Conservation (phyloP, 139 green algal genomes). For the Tetratostichococcus sp. region DNA sequence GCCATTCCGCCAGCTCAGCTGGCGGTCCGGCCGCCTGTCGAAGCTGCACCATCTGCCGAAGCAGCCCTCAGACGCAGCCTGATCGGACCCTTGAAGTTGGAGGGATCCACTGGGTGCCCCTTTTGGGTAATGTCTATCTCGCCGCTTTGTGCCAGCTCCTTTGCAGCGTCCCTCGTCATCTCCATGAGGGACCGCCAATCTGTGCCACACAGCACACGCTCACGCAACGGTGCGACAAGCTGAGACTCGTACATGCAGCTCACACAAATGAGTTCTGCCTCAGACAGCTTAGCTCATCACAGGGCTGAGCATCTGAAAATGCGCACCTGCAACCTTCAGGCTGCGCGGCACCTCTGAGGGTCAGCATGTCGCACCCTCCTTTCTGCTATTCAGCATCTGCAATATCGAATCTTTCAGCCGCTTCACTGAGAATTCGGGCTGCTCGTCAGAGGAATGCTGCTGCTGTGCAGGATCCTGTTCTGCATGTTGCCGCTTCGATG, state of each 20-base stretch:
- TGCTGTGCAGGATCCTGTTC: no score
- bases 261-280: no score
- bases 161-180: constrained; percentile 13
- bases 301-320: no score
- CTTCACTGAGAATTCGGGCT: neutral
- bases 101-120: constrained; percentile 15
- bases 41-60: neutral
- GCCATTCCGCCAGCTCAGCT: no score
- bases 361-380: constrained; percentile 28
- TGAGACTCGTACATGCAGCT: no score
- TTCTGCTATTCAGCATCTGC: constrained; percentile 1
- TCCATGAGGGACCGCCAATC: constrained; percentile 14
- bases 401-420: constrained; percentile 12
- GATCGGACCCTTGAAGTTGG: constrained; percentile 25
- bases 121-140: constrained; percentile 32
- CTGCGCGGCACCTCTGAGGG: constrained; percentile 28
- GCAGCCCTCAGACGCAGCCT: constrained; percentile 13
- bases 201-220: neutral
- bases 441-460: neutral
- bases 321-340: neutral
- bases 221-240: no score
- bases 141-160: constrained; percentile 7
- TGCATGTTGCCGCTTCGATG: no score
- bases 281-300: no score
- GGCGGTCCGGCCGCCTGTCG: no score